These are phyloP conservation scores for Lachnellula cervina DNA, from an alignment of 2,329 filamentous ascomycete genomes.

Conservation along the genomic window DNA sequence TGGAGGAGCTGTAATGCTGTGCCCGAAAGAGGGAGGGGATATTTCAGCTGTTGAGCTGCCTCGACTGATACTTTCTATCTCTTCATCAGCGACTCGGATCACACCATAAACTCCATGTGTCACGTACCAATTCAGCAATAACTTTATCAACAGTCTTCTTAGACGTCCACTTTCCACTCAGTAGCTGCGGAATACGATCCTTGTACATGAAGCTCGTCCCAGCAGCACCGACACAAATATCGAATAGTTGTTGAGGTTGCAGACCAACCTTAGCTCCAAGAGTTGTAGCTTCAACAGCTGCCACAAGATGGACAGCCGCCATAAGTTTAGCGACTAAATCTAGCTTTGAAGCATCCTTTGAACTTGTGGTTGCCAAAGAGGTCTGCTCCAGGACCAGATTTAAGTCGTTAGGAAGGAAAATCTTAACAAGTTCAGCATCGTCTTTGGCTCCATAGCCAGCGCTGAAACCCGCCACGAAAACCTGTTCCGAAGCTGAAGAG, in stretches of 20 bases:
- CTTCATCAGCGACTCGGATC: conserved; percentile 14
- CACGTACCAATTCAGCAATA: conserved; percentile 32
- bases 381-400: conserved; percentile 19
- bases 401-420: conserved; percentile 20
- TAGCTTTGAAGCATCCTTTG: conserved; percentile 24
- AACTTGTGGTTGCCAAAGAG: conserved; percentile 1
- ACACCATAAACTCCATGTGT: background rate
- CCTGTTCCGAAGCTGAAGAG: conserved; percentile 33
- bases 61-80: conserved; percentile 32
- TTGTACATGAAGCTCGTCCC: conserved; percentile 37
- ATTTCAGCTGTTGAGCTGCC: conserved; percentile 29
- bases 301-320: conserved; percentile 52
- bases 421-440: conserved; percentile 20
- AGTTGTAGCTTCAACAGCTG: conserved; percentile 51
- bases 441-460: conserved; percentile 21
- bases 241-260: conserved; percentile 44
- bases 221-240: conserved; percentile 39
- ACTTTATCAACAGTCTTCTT: conserved; percentile 35
- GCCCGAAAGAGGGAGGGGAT: conserved; percentile 34
- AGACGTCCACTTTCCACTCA: conserved; percentile 33
- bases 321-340: conserved; percentile 55
- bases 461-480: conserved; percentile 17
- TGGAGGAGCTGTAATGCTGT: conserved; percentile 35
- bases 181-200: conserved; percentile 34
- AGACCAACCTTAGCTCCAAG: conserved; percentile 49